phyloP scores from a whole-genome alignment of 176 grass and related monocot genomes.

The Zea mays region Zm-B73-REFERENCE-NAM-5.0 NC_050096.1:58804501-58805000 shows the following conservation, averaged over 20 bases:
- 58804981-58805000: neutral
- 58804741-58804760: constrained; percentile 89
- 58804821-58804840: constrained; percentile 25
- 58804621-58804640: neutral
- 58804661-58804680: constrained; percentile 33
- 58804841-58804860: neutral
- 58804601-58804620: constrained; percentile 50
- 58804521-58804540: constrained; percentile 73
- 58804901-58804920: constrained; percentile 15
- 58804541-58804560: constrained; percentile 69
- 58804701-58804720: constrained; percentile 69
- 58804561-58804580: constrained; percentile 85
- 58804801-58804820: constrained; percentile 20
- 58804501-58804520: constrained; percentile 86
- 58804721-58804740: constrained; percentile 61
- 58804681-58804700: constrained; percentile 88
- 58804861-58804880: constrained; percentile 4
- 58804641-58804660: constrained; percentile 4
- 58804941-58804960: neutral
- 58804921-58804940: constrained; percentile 37
- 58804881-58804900: constrained; percentile 23
- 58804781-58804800: constrained; percentile 53
- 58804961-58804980: constrained; percentile 22
- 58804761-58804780: constrained; percentile 68
- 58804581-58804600: constrained; percentile 65